These are phyloP conservation scores for Protomyces arabidopsidicola DNA, from an alignment of 1,139 yeast species.

Conservation along the genomic window DNA sequence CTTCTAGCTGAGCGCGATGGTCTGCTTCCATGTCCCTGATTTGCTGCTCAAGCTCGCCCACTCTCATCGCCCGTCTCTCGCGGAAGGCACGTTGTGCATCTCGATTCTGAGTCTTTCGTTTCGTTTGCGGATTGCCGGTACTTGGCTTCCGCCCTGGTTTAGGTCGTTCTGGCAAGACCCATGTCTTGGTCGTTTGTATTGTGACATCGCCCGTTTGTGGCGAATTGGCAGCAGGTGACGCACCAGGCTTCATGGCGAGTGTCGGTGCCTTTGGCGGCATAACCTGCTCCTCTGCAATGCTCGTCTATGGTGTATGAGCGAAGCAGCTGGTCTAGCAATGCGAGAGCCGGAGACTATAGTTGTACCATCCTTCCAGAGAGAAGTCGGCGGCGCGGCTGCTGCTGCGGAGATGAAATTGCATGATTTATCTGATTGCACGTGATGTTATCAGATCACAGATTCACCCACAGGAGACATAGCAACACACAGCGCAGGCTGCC, in stretches of 20 bases:
- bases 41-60: constrained; percentile 52
- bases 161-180: constrained; percentile 27
- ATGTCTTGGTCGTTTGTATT: constrained; percentile 25
- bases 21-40: constrained; percentile 48
- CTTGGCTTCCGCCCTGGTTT: constrained; percentile 28
- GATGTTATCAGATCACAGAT: no score
- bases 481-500: no score
- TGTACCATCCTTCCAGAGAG: no score
- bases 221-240: constrained; percentile 12
- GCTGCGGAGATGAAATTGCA: no score
- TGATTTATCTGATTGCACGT: no score
- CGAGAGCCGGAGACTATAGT: no score
- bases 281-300: no score
- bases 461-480: no score
- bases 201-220: constrained; percentile 2
- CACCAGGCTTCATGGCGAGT: constrained; percentile 23
- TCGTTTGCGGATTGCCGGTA: constrained; percentile 47
- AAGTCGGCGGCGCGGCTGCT: no score
- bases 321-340: no score
- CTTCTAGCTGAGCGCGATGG: constrained; percentile 10
- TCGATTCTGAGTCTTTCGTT: constrained; percentile 85
- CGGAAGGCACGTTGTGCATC: constrained; percentile 94
- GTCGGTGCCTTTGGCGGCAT: constrained; percentile 15
- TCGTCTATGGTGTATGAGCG: no score
- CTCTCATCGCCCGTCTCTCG: constrained; percentile 65